Evolutionary conservation across 225 moss, liverwort and hornwort species (phyloP).

Genomic region (Bryum argenteum): DNA sequence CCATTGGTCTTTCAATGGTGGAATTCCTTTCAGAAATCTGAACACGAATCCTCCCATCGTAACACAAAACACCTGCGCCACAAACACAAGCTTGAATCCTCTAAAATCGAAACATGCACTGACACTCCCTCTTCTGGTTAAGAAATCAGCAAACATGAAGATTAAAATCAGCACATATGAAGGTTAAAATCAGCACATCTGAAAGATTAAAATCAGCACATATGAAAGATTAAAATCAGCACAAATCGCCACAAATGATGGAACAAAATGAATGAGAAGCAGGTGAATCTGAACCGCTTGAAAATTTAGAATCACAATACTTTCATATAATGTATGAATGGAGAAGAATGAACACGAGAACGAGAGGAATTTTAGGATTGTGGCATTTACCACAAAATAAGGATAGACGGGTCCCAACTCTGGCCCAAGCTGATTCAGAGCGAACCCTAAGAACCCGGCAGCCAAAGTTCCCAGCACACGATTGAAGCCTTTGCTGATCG

Average conservation of each 20-base stretch:
- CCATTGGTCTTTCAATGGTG: slow-evolving; percentile 70
- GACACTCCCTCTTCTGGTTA: no score
- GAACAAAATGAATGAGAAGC: no score
- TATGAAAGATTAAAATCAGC: no score
- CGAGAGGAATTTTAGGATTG: background rate
- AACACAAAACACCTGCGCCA: slow-evolving; percentile 58
- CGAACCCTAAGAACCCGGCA: slow-evolving; percentile 76
- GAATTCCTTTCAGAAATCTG: slow-evolving; percentile 58
- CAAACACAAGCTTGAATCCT: background rate
- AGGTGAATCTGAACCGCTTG: background rate
- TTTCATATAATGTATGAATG: background rate
- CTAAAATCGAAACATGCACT: no score
- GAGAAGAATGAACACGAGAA: no score
- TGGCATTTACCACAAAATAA: slow-evolving; percentile 68
- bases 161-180: no score
- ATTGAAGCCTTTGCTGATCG: slow-evolving; percentile 90
- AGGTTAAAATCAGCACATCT: no score
- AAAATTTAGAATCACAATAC: background rate
- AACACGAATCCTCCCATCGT: slow-evolving; percentile 50
- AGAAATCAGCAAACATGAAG: no score
- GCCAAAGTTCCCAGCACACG: slow-evolving; percentile 88
- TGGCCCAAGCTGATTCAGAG: slow-evolving; percentile 76
- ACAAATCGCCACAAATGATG: no score
- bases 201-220: no score
- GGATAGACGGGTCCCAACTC: slow-evolving; percentile 62